A percentile compares a stretch with the other conserved stretches of the same genome.
Conservation (phyloP, 768 basidiomycete species). For the Imleria badia region DNA sequence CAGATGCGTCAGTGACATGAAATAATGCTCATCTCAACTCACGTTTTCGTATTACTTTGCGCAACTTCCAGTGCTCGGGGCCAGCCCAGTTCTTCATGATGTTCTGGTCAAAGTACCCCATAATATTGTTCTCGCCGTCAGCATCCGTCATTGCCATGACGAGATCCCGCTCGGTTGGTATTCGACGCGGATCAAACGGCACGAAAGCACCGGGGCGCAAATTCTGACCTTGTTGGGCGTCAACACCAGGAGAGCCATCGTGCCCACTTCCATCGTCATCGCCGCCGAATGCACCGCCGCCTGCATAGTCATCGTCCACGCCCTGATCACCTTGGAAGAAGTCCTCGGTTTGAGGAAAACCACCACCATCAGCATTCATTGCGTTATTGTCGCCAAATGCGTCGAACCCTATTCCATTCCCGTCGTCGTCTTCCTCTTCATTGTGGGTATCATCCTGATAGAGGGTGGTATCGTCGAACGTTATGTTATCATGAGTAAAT, state of each 20-base stretch:
- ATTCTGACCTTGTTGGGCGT: slow-evolving; percentile 40
- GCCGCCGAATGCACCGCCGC: slow-evolving; percentile 40
- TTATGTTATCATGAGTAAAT: slow-evolving; percentile 65
- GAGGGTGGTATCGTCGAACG: slow-evolving; percentile 62
- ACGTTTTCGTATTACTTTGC: slow-evolving; percentile 80
- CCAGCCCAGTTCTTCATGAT: slow-evolving; percentile 97
- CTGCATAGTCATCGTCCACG: slow-evolving; percentile 46
- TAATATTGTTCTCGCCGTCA: slow-evolving; percentile 55
- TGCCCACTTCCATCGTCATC: slow-evolving; percentile 41
- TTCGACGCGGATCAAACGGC: slow-evolving; percentile 84
- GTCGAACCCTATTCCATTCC: slow-evolving; percentile 20
- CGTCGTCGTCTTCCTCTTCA: slow-evolving; percentile 37
- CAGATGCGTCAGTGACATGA: neutral
- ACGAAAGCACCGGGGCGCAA: slow-evolving; percentile 50
- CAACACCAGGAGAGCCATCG: slow-evolving; percentile 44
- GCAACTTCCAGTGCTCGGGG: slow-evolving; percentile 96
- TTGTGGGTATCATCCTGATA: slow-evolving; percentile 52
- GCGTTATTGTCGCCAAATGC: slow-evolving; percentile 22
- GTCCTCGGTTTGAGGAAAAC: slow-evolving; percentile 49
- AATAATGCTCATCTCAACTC: slow-evolving; percentile 26
- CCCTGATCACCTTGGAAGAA: slow-evolving; percentile 68
- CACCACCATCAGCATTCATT: slow-evolving; percentile 44
- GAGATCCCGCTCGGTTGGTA: slow-evolving; percentile 74
- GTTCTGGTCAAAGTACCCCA: slow-evolving; percentile 89
- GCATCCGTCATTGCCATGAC: slow-evolving; percentile 82